Conservation (phyloP, 805 yeast genomes). For the Candida stauntonica region DNA sequence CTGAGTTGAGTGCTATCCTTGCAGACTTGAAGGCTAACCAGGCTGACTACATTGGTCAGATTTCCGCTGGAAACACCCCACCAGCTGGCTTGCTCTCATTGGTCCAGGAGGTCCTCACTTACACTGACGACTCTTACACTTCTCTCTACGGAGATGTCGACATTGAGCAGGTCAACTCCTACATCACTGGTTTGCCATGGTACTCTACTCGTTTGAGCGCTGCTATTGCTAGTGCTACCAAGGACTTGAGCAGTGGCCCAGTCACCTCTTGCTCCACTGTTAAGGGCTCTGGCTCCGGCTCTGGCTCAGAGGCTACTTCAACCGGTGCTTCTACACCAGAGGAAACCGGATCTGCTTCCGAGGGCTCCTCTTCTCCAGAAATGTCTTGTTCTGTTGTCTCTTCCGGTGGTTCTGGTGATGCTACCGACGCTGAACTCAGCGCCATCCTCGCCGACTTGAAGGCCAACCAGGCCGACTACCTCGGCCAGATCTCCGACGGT, state of each 20-base stretch:
- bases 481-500: slow-evolving; percentile 18
- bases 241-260: no score
- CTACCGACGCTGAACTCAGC: slow-evolving; percentile 7
- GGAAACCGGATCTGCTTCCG: no score
- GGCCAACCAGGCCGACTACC: slow-evolving; percentile 15
- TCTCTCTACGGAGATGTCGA: slow-evolving; percentile 27
- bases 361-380: no score
- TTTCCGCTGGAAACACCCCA: slow-evolving; percentile 20
- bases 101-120: slow-evolving; percentile 26
- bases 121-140: slow-evolving; percentile 32
- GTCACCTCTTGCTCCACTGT: slow-evolving; percentile 1
- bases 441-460: slow-evolving; percentile 16
- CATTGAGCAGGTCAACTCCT: slow-evolving; percentile 21
- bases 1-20: slow-evolving; percentile 9
- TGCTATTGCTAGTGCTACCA: slow-evolving; percentile 12
- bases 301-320: no score
- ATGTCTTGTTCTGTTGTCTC: no score
- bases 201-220: slow-evolving; percentile 21
- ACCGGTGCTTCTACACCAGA: no score
- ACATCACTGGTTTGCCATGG: slow-evolving; percentile 32
- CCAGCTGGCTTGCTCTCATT: slow-evolving; percentile 29
- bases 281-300: no score
- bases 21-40: slow-evolving; percentile 16
- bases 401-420: no score
- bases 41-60: slow-evolving; percentile 17